phyloP scores from a whole-genome alignment of 352 stramenopile genomes.

The Pythium rhizo-oryzae region DNA sequence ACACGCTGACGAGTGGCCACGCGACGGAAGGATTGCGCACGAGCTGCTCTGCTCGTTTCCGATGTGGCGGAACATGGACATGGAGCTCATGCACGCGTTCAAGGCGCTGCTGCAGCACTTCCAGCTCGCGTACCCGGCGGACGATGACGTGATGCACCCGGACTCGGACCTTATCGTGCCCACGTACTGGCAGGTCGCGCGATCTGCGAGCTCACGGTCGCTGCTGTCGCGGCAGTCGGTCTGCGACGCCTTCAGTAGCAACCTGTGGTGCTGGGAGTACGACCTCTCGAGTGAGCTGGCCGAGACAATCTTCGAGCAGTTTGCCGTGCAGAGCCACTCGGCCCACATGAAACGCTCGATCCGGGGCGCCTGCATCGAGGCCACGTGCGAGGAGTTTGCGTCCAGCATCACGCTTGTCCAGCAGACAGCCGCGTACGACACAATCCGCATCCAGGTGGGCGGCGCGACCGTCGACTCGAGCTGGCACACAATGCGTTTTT shows the following conservation, averaged over 20 bases:
- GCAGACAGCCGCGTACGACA: slow-evolving; percentile 1
- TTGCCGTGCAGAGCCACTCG: slow-evolving; percentile 29
- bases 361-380: slow-evolving; percentile 19
- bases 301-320: slow-evolving; percentile 33
- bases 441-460: slow-evolving; percentile 23
- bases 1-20: too few relatives aligned
- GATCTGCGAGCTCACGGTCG: not conserved
- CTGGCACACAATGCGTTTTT: slow-evolving; percentile 23
- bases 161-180: slow-evolving; percentile 21
- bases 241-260: not conserved
- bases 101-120: slow-evolving; percentile 35
- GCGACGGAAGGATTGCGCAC: slow-evolving; percentile 11
- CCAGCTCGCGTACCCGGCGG: slow-evolving; percentile 24
- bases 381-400: slow-evolving; percentile 11
- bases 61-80: slow-evolving; percentile 26
- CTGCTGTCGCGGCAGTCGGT: not conserved
- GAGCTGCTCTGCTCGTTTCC: slow-evolving; percentile 2
- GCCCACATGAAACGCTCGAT: slow-evolving; percentile 12
- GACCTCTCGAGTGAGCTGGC: slow-evolving; percentile 21
- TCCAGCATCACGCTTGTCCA: slow-evolving; percentile 7
- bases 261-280: slow-evolving; percentile 33
- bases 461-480: not conserved
- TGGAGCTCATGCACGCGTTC: slow-evolving; percentile 23
- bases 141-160: slow-evolving; percentile 17
- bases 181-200: slow-evolving; percentile 8